Evolutionary conservation across 495 filamentous ascomycete genomes (phyloP), one percentile per base, ranked within the genome.

Genomic region (Penicillium mononematosum): DNA sequence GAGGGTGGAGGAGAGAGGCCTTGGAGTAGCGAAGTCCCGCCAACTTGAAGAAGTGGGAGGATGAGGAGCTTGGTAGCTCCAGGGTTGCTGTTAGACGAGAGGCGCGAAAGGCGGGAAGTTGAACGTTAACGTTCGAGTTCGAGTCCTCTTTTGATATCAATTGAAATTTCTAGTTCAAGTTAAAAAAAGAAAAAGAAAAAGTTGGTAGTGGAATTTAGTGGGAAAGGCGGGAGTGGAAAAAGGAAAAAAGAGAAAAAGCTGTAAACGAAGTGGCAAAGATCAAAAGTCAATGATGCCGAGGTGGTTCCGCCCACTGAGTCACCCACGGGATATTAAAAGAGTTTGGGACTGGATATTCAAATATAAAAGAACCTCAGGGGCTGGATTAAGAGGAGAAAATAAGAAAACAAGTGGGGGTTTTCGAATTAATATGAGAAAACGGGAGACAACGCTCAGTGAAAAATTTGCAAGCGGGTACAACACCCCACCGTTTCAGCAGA

Each of bases 1-100:
- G 90, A 82, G 92, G 93, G 82, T 90, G 88, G 68, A 87, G 78
- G 81, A 90, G 89, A 70, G 89, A 90, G 75, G 90, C 87, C 81
- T 85, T 75, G 72, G 79, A 74, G 73, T 80, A 81, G 75, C 76
- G 86, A 84, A 85, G 81, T 79, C 88, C 92, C 92, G 94, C 94
- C 94, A 98, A 96, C 86, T 96, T 98, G 93, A 83, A 88, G 84
- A 77, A 80, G 66, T 84, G 76, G 48, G 53, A 46, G 25, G 66
- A 63, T 56, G 47, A 50, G 68, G 63, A 74, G 73, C 69, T 66
- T 58, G 66, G 60, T 38, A 63, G 75, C 73, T 74, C 75, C 73
- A 71, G 66, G 58, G 31, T 70, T 66, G 66, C 58, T 56, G 50
- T 36, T 45, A 43, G 59, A 48, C 29, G 45, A 48, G 44, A 32